Conservation (phyloP, 495 filamentous ascomycete species). For the Penicillium malachiteum region DNA sequence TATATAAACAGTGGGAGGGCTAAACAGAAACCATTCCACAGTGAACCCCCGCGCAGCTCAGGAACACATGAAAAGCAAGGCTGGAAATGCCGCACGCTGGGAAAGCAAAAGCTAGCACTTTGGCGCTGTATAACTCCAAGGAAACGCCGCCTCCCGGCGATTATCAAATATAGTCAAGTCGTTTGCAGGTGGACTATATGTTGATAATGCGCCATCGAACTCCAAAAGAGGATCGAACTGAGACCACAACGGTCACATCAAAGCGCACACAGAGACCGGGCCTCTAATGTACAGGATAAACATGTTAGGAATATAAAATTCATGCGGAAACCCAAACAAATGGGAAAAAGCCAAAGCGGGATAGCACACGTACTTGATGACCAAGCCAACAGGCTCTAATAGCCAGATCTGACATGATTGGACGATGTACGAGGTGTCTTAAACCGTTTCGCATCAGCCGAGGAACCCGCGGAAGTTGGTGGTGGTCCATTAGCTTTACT, state of each 20-base stretch:
- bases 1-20: background rate
- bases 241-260: conserved; percentile 5
- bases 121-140: conserved; percentile 16
- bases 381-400: conserved; percentile 6
- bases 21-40: conserved; percentile 14
- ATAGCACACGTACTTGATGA: conserved; percentile 10
- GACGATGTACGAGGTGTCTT: background rate
- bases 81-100: conserved; percentile 19
- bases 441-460: background rate
- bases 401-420: conserved; percentile 11
- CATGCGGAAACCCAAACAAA: too few relatives aligned
- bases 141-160: conserved; percentile 15
- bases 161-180: background rate
- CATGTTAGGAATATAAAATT: background rate
- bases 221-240: conserved; percentile 4
- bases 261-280: background rate
- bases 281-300: background rate
- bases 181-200: background rate
- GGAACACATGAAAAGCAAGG: conserved; percentile 14
- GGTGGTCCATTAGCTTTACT: conserved; percentile 20
- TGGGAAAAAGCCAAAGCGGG: background rate
- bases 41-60: conserved; percentile 14
- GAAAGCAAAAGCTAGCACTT: conserved; percentile 20
- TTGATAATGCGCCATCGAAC: conserved; percentile 10
- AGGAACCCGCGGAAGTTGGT: conserved; percentile 12